Evolutionary conservation across 306 rosid species (phyloP).

Genomic region (Acacia confusa): DNA sequence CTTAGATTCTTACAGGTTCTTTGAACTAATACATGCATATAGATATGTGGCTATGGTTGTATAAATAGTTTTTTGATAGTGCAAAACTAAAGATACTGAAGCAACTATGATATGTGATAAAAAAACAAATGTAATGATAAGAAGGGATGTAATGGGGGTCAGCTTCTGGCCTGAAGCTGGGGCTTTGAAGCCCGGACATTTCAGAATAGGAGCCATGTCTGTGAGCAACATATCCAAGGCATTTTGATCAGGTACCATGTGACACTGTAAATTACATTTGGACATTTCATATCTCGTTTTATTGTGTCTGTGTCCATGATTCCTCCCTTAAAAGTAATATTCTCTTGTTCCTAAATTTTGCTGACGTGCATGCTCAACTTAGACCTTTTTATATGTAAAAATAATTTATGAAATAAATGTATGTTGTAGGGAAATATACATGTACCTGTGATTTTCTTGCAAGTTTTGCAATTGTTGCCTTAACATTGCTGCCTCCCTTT

Average conservation of each 20-base stretch:
- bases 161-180: not conserved
- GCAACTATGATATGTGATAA: not conserved
- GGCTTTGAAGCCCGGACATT: not conserved
- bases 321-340: not conserved
- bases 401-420: not conserved
- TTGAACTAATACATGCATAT: not conserved
- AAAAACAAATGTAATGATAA: not conserved
- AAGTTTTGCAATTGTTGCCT: constrained; percentile 78
- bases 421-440: not conserved
- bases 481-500: constrained; percentile 78
- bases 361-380: not conserved
- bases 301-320: not conserved
- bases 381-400: not conserved
- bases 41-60: not conserved
- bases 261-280: not conserved
- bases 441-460: constrained; percentile 83
- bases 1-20: not conserved
- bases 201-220: not conserved
- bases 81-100: not conserved
- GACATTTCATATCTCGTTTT: not conserved
- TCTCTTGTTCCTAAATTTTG: not conserved
- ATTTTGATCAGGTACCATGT: not conserved
- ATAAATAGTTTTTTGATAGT: not conserved
- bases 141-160: not conserved
- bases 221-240: not conserved